Conservation (phyloP, 441 rosid genomes). For the Pelargonium citronellum region DNA sequence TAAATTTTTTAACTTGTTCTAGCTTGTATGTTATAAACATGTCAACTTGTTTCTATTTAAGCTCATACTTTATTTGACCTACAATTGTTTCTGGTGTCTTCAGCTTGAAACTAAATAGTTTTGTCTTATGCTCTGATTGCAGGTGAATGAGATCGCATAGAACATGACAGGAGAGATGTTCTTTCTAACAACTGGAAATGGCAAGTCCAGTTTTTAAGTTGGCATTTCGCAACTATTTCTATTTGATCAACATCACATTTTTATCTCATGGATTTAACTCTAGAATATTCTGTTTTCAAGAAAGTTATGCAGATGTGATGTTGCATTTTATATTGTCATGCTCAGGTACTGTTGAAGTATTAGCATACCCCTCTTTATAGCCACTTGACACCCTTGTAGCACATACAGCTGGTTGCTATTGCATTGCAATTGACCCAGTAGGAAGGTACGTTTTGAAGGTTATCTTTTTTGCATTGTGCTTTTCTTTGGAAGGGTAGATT, state of each 20-base stretch:
- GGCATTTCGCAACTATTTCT: constrained; percentile 13
- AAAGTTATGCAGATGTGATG: neutral
- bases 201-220: constrained; percentile 32
- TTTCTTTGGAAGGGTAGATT: neutral
- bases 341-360: constrained; percentile 89
- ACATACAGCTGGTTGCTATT: constrained; percentile 96
- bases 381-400: constrained; percentile 84
- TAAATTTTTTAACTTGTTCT: too few relatives aligned
- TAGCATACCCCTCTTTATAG: constrained; percentile 73
- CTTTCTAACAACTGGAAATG: constrained; percentile 91
- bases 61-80: neutral
- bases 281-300: neutral
- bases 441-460: constrained; percentile 52
- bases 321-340: neutral
- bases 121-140: neutral
- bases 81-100: neutral
- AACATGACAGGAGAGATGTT: constrained; percentile 86
- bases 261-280: neutral
- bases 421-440: constrained; percentile 93
- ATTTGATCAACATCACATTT: neutral
- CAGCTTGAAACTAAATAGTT: neutral
- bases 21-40: too few relatives aligned
- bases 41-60: neutral
- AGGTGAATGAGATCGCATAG: constrained; percentile 99
- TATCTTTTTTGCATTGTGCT: neutral